phyloP scores from a whole-genome alignment of 2,329 filamentous ascomycete species.

The Aspergillus ochraceus region DNA sequence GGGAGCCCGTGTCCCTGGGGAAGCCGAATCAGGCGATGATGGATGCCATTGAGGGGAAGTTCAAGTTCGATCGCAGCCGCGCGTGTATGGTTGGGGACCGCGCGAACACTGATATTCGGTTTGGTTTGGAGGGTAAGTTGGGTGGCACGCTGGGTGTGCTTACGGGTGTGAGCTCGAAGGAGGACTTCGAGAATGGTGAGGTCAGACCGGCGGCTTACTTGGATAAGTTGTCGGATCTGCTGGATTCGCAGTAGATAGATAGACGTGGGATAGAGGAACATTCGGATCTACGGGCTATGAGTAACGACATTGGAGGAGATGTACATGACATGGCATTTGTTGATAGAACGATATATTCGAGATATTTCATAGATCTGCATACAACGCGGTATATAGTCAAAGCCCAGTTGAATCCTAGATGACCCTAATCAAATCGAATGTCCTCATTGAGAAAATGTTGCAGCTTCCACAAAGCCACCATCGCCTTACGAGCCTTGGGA shows the following conservation, averaged over 20 bases:
- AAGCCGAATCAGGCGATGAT: constrained; percentile 99
- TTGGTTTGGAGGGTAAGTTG: constrained; percentile 85
- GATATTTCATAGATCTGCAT: background rate
- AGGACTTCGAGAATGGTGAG: constrained; percentile 75
- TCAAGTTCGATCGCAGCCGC: constrained; percentile 76
- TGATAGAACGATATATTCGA: constrained; percentile 2
- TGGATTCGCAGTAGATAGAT: constrained; percentile 28
- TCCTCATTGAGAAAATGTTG: constrained; percentile 29
- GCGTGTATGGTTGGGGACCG: constrained; percentile 97
- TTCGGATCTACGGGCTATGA: background rate
- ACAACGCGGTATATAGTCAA: background rate
- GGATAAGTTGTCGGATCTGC: constrained; percentile 78
- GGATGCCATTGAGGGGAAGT: constrained; percentile 97
- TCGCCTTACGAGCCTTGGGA: constrained; percentile 26
- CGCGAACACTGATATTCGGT: constrained; percentile 92
- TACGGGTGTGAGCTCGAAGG: constrained; percentile 80
- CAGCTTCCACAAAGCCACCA: constrained; percentile 42
- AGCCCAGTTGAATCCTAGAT: background rate
- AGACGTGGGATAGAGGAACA: background rate
- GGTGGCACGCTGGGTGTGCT: constrained; percentile 89
- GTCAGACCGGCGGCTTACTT: constrained; percentile 81
- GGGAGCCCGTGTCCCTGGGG: constrained; percentile 75
- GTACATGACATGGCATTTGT: background rate
- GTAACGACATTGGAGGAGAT: background rate
- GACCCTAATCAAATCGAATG: background rate